These are phyloP conservation scores for Acanthamoeba royreba DNA, from an alignment of 208 protist genomes.

Conservation along the genomic window DNA sequence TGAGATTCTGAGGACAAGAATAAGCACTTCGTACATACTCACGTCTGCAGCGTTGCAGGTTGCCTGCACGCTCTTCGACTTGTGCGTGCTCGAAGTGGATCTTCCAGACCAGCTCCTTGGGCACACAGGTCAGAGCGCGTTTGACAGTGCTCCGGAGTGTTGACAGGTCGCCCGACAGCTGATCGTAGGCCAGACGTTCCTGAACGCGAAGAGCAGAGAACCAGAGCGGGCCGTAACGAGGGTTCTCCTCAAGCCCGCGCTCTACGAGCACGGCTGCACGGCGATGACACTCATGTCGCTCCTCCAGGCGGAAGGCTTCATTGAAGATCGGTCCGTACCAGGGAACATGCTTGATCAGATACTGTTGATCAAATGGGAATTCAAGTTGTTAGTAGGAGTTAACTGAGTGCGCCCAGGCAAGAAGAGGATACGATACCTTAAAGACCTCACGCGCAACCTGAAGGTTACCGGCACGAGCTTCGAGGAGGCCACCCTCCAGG, in stretches of 20 bases:
- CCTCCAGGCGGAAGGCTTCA: conserved; percentile 81
- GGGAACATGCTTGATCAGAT: conserved; percentile 78
- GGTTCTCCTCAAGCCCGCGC: conserved; percentile 69
- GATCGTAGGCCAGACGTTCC: conserved; percentile 66
- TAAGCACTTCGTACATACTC: conserved; percentile 71
- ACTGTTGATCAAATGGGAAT: background rate
- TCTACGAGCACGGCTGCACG: conserved; percentile 75
- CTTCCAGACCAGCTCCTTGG: conserved; percentile 84
- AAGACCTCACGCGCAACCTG: conserved; percentile 75
- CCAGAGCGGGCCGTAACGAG: conserved; percentile 83
- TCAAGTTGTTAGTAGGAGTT: background rate
- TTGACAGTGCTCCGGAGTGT: conserved; percentile 51
- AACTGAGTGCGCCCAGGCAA: background rate
- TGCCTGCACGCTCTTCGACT: conserved; percentile 76
- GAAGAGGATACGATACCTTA: conserved; percentile 51
- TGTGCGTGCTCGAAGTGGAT: conserved; percentile 84
- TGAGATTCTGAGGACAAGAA: conserved; percentile 77
- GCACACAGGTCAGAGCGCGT: conserved; percentile 53
- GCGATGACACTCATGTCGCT: conserved; percentile 71
- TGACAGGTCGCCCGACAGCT: conserved; percentile 14
- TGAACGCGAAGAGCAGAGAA: conserved; percentile 76
- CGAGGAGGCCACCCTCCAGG: conserved; percentile 82
- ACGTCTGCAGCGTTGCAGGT: conserved; percentile 61
- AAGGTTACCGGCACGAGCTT: conserved; percentile 77
- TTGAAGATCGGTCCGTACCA: conserved; percentile 82